Percentiles rank a stretch among this genome's conserved stretches.
Conservation (phyloP, 2,329 filamentous ascomycete genomes). For the Nannizziopsis barbatae region DNA sequence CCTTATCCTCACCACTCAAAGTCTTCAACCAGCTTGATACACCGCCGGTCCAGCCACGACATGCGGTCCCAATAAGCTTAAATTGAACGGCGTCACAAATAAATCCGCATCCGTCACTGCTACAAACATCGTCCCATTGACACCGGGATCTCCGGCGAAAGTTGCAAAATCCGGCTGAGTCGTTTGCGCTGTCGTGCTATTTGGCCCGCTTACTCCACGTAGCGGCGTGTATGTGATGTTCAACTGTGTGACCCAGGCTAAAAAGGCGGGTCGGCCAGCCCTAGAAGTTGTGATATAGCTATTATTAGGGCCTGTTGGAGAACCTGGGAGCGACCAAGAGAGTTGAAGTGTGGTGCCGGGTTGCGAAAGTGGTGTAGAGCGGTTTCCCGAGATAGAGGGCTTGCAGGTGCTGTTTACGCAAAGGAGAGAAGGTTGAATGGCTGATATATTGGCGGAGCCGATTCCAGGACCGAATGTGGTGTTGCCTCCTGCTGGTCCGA, state of each 20-base stretch:
- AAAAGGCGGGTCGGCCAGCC: conserved; percentile 52
- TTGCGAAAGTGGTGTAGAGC: conserved; percentile 59
- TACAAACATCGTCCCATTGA: conserved; percentile 72
- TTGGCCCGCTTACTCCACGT: conserved; percentile 20
- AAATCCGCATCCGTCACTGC: conserved; percentile 59
- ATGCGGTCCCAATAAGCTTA: conserved; percentile 62
- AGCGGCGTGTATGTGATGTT: conserved; percentile 60
- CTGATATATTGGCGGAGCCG: conserved; percentile 26
- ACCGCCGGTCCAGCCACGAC: conserved; percentile 59
- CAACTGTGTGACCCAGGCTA: conserved; percentile 66
- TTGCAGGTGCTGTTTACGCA: conserved; percentile 51
- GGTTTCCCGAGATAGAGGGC: conserved; percentile 57
- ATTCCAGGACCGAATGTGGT: conserved; percentile 44
- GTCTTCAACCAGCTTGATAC: conserved; percentile 61
- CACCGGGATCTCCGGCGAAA: conserved; percentile 54
- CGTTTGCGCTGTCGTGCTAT: conserved; percentile 2
- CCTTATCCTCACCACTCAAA: too few relatives aligned
- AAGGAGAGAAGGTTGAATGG: conserved; percentile 36
- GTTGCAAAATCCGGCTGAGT: conserved; percentile 58
- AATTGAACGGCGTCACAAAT: conserved; percentile 64
- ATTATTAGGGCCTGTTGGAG: conserved; percentile 65
- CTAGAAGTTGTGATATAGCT: conserved; percentile 58
- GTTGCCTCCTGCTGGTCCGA: conserved; percentile 33
- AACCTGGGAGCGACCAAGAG: conserved; percentile 59
- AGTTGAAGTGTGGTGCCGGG: conserved; percentile 61